Base-by-base conservation (phyloP, 495 filamentous ascomycete species). In the Penicillium chermesinum region DNA sequence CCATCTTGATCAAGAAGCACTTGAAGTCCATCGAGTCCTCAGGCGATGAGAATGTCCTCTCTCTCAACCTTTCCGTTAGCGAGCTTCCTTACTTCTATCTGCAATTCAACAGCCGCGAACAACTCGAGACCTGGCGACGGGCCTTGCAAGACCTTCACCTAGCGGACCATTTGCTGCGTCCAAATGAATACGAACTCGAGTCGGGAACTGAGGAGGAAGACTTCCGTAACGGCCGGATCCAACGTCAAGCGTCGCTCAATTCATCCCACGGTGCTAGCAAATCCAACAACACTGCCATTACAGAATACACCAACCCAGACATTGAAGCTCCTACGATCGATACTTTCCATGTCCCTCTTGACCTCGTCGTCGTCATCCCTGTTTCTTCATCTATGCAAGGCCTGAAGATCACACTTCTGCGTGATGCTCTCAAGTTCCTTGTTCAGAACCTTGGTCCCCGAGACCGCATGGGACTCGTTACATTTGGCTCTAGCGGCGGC, bases 371-470 rank as follows among this genome's bases (percentile, higher is more conserved):
- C 7, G 93, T 99, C 27, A 93, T 99, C 39, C 93, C 93, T 0
- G 89, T 97, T 9, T 96, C 93, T 8, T 95, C 94, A 5, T 99
- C 93, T 0, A 99, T 97, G 93, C 93, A 96, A 66, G 93, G 94
- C 5, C 78, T 99, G 40, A 99, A 99, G 69, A 96, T 99, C 54
- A 95, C 87, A 40, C 78, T 99, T 0, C 79, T 99, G 7, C 85
- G 90, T n/a, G 93, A 97, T 65, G 82, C 90, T 4, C 79, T 99
- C 25, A 89, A 87, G 39, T 99, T 96, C 65, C 84, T 99, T 51
- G 90, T 97, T 7, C 77, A 85, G 45, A 88, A 84, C 43, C 84
- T 99, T n/a, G 93, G 93, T 7, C 88, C 95, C 43, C 80, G 88
- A 21, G 93, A 99, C 57, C 84, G 93, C 19, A 95, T 99, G 91